phyloP scores from a whole-genome alignment of 371 early-diverging fungal species.

The Lichtheimia hyalospora region DNA sequence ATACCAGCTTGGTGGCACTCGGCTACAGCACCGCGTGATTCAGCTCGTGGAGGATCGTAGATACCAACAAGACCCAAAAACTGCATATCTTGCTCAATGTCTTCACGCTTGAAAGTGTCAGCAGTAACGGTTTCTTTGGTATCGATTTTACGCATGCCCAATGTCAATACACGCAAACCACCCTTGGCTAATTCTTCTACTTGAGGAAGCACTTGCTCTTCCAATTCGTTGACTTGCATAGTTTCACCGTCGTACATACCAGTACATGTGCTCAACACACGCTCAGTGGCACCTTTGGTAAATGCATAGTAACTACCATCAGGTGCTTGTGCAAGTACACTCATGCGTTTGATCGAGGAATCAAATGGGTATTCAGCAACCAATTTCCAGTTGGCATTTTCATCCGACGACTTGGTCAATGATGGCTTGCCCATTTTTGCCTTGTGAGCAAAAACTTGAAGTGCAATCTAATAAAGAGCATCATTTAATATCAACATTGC shows the following conservation, averaged over 20 bases:
- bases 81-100: conserved; percentile 71
- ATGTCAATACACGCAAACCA: conserved; percentile 68
- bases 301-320: conserved; percentile 50
- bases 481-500: neutral
- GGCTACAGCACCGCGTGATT: conserved; percentile 75
- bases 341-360: conserved; percentile 93
- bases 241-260: conserved; percentile 30
- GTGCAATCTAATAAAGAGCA: conserved; percentile 40
- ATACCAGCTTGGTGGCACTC: conserved; percentile 92
- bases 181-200: conserved; percentile 62
- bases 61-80: conserved; percentile 93
- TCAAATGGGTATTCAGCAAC: conserved; percentile 83
- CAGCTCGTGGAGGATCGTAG: conserved; percentile 89
- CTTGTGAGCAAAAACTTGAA: conserved; percentile 79
- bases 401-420: conserved; percentile 36
- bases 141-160: conserved; percentile 51
- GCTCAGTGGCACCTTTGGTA: conserved; percentile 79
- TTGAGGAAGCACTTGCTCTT: conserved; percentile 44
- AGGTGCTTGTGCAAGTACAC: conserved; percentile 69
- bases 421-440: conserved; percentile 66
- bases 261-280: conserved; percentile 63
- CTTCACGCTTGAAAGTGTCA: conserved; percentile 57
- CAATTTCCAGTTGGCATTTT: conserved; percentile 52
- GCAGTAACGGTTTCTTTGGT: conserved; percentile 31
- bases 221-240: conserved; percentile 49